These are phyloP conservation scores for Cladophialophora immunda DNA, from an alignment of 2,329 filamentous ascomycete species.

Conservation along the genomic window DNA sequence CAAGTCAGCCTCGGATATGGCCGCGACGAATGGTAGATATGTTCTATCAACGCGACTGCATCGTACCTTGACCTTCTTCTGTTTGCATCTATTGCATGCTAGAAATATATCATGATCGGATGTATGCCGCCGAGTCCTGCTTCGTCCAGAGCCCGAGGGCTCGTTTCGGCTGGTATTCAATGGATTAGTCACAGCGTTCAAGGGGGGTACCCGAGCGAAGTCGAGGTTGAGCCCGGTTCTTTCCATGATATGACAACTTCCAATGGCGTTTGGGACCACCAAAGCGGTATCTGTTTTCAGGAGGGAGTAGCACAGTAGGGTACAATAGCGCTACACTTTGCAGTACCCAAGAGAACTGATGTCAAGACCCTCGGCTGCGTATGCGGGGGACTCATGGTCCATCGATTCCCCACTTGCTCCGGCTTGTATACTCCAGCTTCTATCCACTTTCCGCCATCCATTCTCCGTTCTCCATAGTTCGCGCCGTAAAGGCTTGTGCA, in stretches of 20 bases:
- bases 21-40: not conserved
- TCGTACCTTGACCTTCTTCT: constrained; percentile 10
- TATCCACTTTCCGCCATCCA: not conserved
- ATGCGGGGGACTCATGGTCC: not conserved
- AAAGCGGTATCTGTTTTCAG: not conserved
- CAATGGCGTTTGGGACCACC: not conserved
- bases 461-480: not conserved
- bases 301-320: not conserved
- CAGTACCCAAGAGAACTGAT: not conserved
- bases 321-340: too few relatives aligned
- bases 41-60: not conserved
- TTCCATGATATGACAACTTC: not conserved
- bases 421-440: not conserved
- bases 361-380: not conserved
- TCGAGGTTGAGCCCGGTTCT: not conserved
- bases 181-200: not conserved
- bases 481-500: not conserved
- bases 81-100: not conserved
- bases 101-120: not conserved
- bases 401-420: not conserved
- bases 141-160: not conserved
- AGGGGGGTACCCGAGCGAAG: not conserved
- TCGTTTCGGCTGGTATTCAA: not conserved
- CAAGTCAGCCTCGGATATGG: not conserved
- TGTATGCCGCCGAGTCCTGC: not conserved